Evolutionary conservation across 495 filamentous ascomycete species (phyloP), one percentile per base, ranked within the genome.

Genomic region (Penicillium turbatum): DNA sequence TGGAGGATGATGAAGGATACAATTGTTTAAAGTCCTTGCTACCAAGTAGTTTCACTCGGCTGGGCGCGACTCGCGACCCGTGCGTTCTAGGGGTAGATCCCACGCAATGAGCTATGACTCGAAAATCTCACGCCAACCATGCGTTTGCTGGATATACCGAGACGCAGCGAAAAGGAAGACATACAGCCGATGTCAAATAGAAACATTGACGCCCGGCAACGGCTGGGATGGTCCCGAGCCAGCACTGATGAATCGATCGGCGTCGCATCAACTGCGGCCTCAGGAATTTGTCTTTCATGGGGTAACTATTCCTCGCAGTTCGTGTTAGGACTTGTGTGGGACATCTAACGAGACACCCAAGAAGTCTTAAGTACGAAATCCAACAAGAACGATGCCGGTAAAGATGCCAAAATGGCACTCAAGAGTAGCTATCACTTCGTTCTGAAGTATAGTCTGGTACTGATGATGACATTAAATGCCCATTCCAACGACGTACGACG

Each of bases 401-500:
- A 12, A 16, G 15, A 11, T 31, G 15, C 1, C n/a, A 17, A 44
- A 31, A 31, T 2, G 15, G 3, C 29, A 9, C 11, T 11, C 7
- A 12, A 6, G 10, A 2, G 13, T 43, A 26, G 41, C 15, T 13
- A 15, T 11, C 10, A 40, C 31, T 12, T 17, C n/a, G n/a, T 3
- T 37, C 38, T 48, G 5, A 44, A 37, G 36, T 31, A 53, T 41
- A 57, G 26, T 21, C 19, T 6, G 3, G 9, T 21, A 6, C 19
- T 10, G 42, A 35, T 50, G 30, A 21, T 11, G 19, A 27, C 40
- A 26, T 30, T 39, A 0, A 10, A 48, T 15, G 21, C 37, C 43
- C 58, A 57, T 54, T 53, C 51, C 59, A 49, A 31, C 13, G 31
- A 30, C 8, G 9, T 29, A 27, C 13, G 21, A 13, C 10, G 19